Percentiles rank a stretch among this genome's conserved stretches.
phyloP scores from a whole-genome alignment of 2,329 filamentous ascomycete species.

The Cladosporium sp. region DNA sequence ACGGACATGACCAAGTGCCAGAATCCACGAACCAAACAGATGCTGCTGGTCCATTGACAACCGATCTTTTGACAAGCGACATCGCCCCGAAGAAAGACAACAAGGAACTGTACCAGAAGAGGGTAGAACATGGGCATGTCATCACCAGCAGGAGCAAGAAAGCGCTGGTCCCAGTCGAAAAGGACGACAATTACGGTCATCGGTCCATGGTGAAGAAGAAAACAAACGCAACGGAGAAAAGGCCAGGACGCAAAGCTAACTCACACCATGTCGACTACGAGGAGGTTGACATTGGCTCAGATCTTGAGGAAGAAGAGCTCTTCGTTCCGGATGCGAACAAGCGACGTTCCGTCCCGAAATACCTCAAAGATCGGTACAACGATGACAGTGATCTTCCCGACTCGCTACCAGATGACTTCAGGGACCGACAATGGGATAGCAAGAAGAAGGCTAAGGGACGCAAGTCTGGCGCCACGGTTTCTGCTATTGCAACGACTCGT shows the following conservation, averaged over 20 bases:
- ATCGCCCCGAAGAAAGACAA: slow-evolving; percentile 35
- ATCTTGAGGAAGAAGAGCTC: slow-evolving; percentile 41
- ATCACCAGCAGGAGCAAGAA: slow-evolving; percentile 35
- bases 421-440: slow-evolving; percentile 34
- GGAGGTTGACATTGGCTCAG: slow-evolving; percentile 49
- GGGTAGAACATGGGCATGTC: slow-evolving; percentile 29
- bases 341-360: slow-evolving; percentile 35
- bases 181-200: slow-evolving; percentile 36
- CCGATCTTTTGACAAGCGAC: slow-evolving; percentile 34
- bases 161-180: slow-evolving; percentile 35
- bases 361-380: slow-evolving; percentile 44
- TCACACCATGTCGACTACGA: slow-evolving; percentile 39
- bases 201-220: slow-evolving; percentile 33
- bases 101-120: slow-evolving; percentile 44
- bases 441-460: slow-evolving; percentile 25
- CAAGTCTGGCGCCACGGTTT: neutral
- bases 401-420: slow-evolving; percentile 45
- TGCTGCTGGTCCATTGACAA: neutral
- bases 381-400: slow-evolving; percentile 44
- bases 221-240: slow-evolving; percentile 1
- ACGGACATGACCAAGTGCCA: neutral
- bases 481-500: neutral
- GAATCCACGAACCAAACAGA: neutral
- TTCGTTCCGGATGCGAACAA: slow-evolving; percentile 7
- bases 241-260: slow-evolving; percentile 23